Percentiles rank a stretch among this genome's conserved stretches.
These are phyloP conservation scores for Lactarius trivialis DNA, from an alignment of 768 basidiomycete genomes.

Conservation along the genomic window DNA sequence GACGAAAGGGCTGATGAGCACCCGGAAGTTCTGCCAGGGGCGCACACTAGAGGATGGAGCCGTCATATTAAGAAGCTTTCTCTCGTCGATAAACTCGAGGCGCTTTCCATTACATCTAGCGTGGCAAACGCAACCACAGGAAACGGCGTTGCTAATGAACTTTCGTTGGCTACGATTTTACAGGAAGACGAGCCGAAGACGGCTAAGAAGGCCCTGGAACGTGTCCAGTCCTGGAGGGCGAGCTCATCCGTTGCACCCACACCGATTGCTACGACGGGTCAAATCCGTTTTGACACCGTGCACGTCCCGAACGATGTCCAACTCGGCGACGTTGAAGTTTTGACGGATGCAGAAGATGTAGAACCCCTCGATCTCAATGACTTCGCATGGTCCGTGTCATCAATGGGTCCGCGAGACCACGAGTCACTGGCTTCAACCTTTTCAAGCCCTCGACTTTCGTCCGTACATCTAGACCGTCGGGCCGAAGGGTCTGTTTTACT, in stretches of 20 bases:
- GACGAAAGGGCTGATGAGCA: slow-evolving; percentile 38
- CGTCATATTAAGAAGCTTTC: slow-evolving; percentile 61
- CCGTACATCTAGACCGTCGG: slow-evolving; percentile 51
- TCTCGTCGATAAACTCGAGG: slow-evolving; percentile 58
- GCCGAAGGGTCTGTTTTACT: slow-evolving; percentile 49
- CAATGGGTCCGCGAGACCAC: slow-evolving; percentile 48
- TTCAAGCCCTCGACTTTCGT: slow-evolving; percentile 38
- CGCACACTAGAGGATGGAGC: slow-evolving; percentile 26
- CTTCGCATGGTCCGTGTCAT: slow-evolving; percentile 64
- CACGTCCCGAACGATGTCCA: slow-evolving; percentile 43
- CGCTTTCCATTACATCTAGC: slow-evolving; percentile 32
- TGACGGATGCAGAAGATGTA: slow-evolving; percentile 28
- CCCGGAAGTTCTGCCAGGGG: slow-evolving; percentile 22
- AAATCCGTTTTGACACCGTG: slow-evolving; percentile 45
- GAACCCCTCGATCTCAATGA: slow-evolving; percentile 55
- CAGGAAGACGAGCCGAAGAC: slow-evolving; percentile 55
- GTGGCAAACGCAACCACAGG: slow-evolving; percentile 17
- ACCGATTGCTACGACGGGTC: slow-evolving; percentile 44
- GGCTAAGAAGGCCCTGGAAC: slow-evolving; percentile 47
- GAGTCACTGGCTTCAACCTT: slow-evolving; percentile 37
- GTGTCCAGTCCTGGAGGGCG: slow-evolving; percentile 63
- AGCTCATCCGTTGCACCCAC: slow-evolving; percentile 45
- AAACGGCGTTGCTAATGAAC: slow-evolving; percentile 14
- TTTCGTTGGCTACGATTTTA: slow-evolving; percentile 49
- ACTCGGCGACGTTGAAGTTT: slow-evolving; percentile 24